A percentile compares a stretch with the other conserved stretches of the same genome.
phyloP scores from a whole-genome alignment of 371 early-diverging fungal genomes.

The Paraphysoderma sedebokerense region DNA sequence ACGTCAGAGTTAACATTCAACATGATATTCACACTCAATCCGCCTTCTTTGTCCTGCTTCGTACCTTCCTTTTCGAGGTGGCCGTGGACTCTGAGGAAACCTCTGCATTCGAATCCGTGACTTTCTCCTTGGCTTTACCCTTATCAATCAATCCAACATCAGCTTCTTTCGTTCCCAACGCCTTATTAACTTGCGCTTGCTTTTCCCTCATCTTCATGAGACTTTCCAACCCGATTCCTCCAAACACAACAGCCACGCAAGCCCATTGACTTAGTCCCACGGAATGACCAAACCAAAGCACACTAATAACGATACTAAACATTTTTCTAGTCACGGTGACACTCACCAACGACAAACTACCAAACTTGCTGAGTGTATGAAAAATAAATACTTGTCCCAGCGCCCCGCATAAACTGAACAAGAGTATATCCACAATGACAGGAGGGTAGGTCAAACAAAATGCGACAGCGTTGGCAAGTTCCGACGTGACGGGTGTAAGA shows the following conservation, averaged over 20 bases:
- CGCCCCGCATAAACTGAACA: conserved; percentile 82
- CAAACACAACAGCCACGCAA: conserved; percentile 71
- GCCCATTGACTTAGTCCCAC: conserved; percentile 70
- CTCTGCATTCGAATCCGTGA: too few relatives aligned
- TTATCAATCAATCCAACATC: too few relatives aligned
- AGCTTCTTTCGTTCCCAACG: too few relatives aligned
- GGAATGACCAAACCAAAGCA: conserved; percentile 70
- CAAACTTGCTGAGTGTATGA: conserved; percentile 81
- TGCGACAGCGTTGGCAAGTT: conserved; percentile 53
- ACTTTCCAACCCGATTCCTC: conserved; percentile 30
- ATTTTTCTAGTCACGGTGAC: conserved; percentile 94
- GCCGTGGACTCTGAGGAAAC: too few relatives aligned
- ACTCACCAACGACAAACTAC: conserved; percentile 76
- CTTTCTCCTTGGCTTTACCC: too few relatives aligned
- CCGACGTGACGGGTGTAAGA: conserved; percentile 9
- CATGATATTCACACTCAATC: too few relatives aligned
- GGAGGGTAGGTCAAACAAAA: conserved; percentile 60
- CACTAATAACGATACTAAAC: conserved; percentile 79
- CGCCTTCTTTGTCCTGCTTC: too few relatives aligned
- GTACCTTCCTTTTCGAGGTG: too few relatives aligned
- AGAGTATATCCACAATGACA: conserved; percentile 58
- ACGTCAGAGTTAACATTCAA: too few relatives aligned
- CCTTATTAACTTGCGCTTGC: background rate
- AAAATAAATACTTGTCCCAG: conserved; percentile 97
- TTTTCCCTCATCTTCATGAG: background rate